These are phyloP conservation scores for Croton setiger DNA, from an alignment of 441 rosid genomes.

Conservation along the genomic window DNA sequence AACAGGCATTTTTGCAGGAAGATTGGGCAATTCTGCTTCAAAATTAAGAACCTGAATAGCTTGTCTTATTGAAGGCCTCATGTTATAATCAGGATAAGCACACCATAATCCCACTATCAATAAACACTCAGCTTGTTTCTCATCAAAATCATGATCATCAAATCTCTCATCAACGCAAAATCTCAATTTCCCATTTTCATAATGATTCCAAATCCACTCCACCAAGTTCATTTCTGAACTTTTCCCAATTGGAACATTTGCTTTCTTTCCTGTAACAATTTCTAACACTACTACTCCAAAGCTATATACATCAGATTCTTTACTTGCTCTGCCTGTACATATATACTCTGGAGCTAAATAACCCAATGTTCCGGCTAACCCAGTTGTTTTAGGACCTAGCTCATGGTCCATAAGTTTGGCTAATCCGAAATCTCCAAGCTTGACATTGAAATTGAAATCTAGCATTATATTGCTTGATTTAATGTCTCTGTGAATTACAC, in stretches of 20 bases:
- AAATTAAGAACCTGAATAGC: conserved; percentile 50
- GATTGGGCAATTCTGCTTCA: conserved; percentile 39
- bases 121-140: conserved; percentile 24
- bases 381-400: conserved; percentile 36
- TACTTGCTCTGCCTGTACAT: conserved; percentile 37
- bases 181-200: conserved; percentile 25
- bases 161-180: conserved; percentile 30
- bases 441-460: conserved; percentile 43
- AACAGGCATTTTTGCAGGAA: conserved; percentile 2
- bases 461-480: conserved; percentile 49
- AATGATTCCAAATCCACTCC: conserved; percentile 48
- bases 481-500: conserved; percentile 46
- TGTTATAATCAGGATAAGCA: conserved; percentile 29
- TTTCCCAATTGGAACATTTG: neutral
- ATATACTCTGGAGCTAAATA: conserved; percentile 51
- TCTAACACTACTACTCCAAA: conserved; percentile 42
- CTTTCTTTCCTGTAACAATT: conserved; percentile 21
- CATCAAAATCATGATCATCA: conserved; percentile 14
- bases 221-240: conserved; percentile 22
- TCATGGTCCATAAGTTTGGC: conserved; percentile 49
- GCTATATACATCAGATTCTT: conserved; percentile 44
- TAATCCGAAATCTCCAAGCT: conserved; percentile 52
- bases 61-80: conserved; percentile 42
- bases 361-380: conserved; percentile 42
- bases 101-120: conserved; percentile 50